Evolutionary conservation across 805 yeast species (phyloP), one percentile per base, ranked within the genome.

Genomic region (Candida maesae): DNA sequence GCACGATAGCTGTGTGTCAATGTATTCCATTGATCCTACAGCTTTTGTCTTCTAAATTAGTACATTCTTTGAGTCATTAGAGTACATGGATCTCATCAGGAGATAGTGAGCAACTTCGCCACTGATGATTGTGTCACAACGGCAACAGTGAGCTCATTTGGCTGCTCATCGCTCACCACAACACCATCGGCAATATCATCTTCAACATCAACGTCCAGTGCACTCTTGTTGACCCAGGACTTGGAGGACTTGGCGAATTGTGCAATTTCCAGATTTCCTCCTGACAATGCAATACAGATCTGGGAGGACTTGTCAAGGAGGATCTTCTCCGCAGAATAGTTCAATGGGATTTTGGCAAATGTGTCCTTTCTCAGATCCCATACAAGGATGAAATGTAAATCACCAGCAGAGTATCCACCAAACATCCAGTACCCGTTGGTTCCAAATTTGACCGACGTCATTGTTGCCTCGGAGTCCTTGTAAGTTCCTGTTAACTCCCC

Each of bases 361-460:
- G 47, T 42, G 17, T 53, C 55, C 46, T 75, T 74, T 46, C 82
- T 63, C 49, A 78, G 60, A 53, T 78, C 80, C 61, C 77, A 63
- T 3, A 78, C 55, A 16, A 68, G 69, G 8, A 75, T 42, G 5
- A 19, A 37, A 23, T 49, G 32, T 16, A 55, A 47, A 3, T 42
- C 41, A 1, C 49, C 48, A 7, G n/a, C 16, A 4, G 18, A 23
- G 15, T 53, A 63, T 4, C 52, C 52, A 3, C 61, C 71, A 33
- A 73, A 55, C 15, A 83, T 54, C 74, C 82, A 79, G 56, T 77
- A 80, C 2, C 91, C 91, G 53, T 83, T 83, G 21, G 67, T 63
- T 2, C 81, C 83, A 60, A 79, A 81, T 31, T 57, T 52, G 11
- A 80, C 41, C n/a, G 62, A 57, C 6, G 58, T 47, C 9, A 74